Conservation (phyloP, 2,329 filamentous ascomycete species). For the Decorospora gaudefroyi region DNA sequence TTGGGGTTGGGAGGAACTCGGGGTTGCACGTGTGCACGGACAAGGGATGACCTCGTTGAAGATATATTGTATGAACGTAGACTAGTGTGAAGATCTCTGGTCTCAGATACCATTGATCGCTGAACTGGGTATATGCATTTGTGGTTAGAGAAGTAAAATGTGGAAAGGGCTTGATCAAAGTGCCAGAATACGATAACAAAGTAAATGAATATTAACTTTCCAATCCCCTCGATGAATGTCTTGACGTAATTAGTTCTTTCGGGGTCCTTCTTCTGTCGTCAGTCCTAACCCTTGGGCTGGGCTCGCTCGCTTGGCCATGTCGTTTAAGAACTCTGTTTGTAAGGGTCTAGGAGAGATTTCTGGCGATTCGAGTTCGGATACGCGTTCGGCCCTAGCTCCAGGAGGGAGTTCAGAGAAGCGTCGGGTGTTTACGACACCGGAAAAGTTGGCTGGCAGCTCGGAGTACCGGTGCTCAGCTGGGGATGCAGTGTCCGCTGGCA, state of each 20-base stretch:
- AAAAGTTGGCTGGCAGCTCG: slow-evolving; percentile 30
- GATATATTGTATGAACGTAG: too few relatives aligned
- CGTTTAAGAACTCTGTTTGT: slow-evolving; percentile 18
- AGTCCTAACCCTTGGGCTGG: slow-evolving; percentile 17
- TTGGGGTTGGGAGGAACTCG: too few relatives aligned
- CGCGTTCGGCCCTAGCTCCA: slow-evolving; percentile 1
- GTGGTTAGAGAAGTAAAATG: slow-evolving; percentile 2
- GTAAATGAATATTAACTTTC: background rate
- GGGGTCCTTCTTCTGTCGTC: slow-evolving; percentile 8
- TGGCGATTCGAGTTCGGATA: slow-evolving; percentile 28
- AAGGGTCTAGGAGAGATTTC: slow-evolving; percentile 22
- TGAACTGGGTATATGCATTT: slow-evolving; percentile 2
- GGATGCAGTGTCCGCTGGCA: slow-evolving; percentile 19
- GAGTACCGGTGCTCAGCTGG: slow-evolving; percentile 20
- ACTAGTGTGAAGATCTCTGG: too few relatives aligned
- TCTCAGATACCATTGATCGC: too few relatives aligned
- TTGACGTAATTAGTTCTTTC: background rate
- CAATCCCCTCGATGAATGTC: background rate
- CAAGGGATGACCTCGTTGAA: too few relatives aligned
- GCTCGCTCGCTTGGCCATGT: slow-evolving; percentile 15
- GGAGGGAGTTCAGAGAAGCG: slow-evolving; percentile 31
- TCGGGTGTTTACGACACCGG: slow-evolving; percentile 9
- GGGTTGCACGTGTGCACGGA: too few relatives aligned
- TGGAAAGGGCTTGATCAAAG: background rate
- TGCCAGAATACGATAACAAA: background rate